Evolutionary conservation across 164 flowering plant genomes (phyloP), one percentile per base, ranked within the genome.

Genomic region (Vitis cinerea): DNA sequence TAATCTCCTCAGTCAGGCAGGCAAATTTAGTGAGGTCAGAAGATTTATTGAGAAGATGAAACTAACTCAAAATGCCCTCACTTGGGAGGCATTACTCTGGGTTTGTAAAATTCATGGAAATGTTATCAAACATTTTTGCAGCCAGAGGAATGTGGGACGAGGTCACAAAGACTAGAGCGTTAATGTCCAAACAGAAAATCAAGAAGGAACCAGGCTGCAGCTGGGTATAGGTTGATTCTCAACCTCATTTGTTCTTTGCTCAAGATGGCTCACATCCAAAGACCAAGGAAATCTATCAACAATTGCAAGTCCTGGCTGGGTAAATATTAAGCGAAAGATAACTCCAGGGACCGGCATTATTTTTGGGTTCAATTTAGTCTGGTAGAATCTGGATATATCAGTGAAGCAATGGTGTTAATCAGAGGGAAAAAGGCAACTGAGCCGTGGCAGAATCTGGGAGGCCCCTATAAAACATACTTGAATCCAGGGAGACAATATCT

Each of bases 201-300:
- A 85, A 81, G 69, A 87, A 87, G 63, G 88, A 85, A 72, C 89
- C 89, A 11, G 89, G 85, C 2, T 87, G 88, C 69, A 85, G 91
- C 61, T 85, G 91, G 91, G 79, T 83, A 16, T 83, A 81, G 71
- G 71, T 81, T 50, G 74, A 81, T 71, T 74, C 80, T 61, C 83
- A 74, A 69, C 73, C 82, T 68, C 86, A 87, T 71, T 74, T 81
- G 8, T 85, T 85, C 75, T 59, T 81, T 59, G 63, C 87, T 55
- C 83, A 79, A 47, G 87, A 87, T 78, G 57, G 65, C 59, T 84
- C 89, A 57, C 91, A 84, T 76, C 84, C 83, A 59, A 77, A 59
- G 69, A 61, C 75, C 15, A 15, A 8, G 67, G 83, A 83, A 16
- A 84, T 87, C 65, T 58, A 84, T 63, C 6, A 11, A 14, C 84